A percentile compares a stretch with the other conserved stretches of the same genome.
Evolutionary conservation across 1,284 basidiomycete genomes (phyloP).

Genomic region (Pseudozyma sp.): DNA sequence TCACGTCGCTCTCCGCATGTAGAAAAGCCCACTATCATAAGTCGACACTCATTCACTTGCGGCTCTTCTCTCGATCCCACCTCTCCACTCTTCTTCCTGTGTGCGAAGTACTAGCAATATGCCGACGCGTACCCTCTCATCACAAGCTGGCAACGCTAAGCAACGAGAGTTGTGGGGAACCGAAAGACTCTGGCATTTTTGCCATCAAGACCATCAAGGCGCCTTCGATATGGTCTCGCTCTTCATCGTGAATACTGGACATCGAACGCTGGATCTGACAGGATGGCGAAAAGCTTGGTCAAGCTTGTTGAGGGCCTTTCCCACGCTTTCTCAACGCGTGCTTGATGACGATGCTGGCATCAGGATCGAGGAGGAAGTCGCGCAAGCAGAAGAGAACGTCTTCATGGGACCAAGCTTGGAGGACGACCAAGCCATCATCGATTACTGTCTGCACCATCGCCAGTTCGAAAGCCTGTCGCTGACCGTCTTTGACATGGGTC

Average conservation of each 20-base stretch:
- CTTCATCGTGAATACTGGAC: background rate
- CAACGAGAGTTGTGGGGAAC: slow-evolving; percentile 3
- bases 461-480: background rate
- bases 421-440: slow-evolving; percentile 1
- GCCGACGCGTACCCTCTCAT: background rate
- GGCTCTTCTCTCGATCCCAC: too few relatives aligned
- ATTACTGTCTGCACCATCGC: slow-evolving; percentile 1
- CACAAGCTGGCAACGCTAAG: background rate
- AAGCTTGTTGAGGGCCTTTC: background rate
- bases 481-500: background rate
- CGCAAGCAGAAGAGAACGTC: background rate
- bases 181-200: slow-evolving; percentile 10
- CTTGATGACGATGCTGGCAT: background rate
- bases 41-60: too few relatives aligned
- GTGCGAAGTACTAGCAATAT: background rate
- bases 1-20: too few relatives aligned
- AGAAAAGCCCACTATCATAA: too few relatives aligned
- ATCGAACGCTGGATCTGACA: background rate
- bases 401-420: background rate
- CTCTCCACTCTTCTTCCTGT: too few relatives aligned
- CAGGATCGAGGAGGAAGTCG: background rate
- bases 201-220: slow-evolving; percentile 4
- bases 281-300: slow-evolving; percentile 5
- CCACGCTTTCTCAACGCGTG: background rate
- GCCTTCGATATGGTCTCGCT: slow-evolving; percentile 18